Base-by-base conservation (phyloP, 331 rosid species). In the Phaseolus coccineus region DNA sequence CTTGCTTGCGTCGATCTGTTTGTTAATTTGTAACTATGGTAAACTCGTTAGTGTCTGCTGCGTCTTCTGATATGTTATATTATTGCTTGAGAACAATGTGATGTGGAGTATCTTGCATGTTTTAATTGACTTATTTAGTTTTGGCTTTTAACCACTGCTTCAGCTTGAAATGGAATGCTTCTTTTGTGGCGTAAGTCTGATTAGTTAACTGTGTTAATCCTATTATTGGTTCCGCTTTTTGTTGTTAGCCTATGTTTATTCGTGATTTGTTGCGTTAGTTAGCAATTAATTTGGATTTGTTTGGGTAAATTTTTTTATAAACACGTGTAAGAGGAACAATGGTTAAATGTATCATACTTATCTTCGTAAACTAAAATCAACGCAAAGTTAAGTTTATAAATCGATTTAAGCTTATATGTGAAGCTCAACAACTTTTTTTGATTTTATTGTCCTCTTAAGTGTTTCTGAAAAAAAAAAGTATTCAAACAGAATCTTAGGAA, bases 1-100 rank as follows among this genome's bases (percentile, higher is more conserved):
- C 8, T 1, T 77, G 50, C 30, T 66, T 30, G 62, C 12, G 12
- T 63, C 44, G 84, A 79, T 79, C 81, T 74, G 77, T 83, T 79
- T 68, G 11, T 2, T 61, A 28, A 53, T 66, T 81, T 46, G 71
- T 42, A 4, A 30, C 11, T 35, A 22, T 52, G 59, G 28, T 73
- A n/a, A 61, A 31, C 52, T 56, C 27, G 22, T 30, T 73, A 28
- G 39, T 40, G 73, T 80, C 24, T 30, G 16, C 44, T 8, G 52
- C 46, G 3, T 78, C 8, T 15, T 37, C 3, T 71, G 27, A 63
- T 25, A 47, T 31, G 16, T 53, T 22, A 4, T 10, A 19, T 42
- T 16, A 8, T 55, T 13, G 61, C 47, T 48, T 14, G 25, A 16
- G 48, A 62, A 4, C 33, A 48, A 4, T 7, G n/a, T 37, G n/a